Conservation (phyloP, 208 protist species). For the Trypanosoma theileri region DNA sequence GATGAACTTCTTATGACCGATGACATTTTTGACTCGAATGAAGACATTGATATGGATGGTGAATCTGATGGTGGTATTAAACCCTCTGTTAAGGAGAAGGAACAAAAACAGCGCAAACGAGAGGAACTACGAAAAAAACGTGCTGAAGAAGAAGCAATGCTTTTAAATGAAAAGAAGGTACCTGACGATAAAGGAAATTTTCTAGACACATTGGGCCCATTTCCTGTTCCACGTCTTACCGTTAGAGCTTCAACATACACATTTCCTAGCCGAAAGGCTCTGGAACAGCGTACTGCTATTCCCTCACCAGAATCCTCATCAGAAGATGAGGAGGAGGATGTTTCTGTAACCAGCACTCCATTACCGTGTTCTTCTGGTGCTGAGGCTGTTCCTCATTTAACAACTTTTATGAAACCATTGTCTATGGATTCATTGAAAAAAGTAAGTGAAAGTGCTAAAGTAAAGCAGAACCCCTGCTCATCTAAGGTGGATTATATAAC, state of each 20-base stretch:
- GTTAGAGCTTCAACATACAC: constrained; percentile 64
- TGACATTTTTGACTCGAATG: constrained; percentile 75
- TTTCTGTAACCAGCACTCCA: constrained; percentile 29
- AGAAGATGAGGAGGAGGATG: constrained; percentile 43
- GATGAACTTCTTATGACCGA: constrained; percentile 78
- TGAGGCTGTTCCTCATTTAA: constrained; percentile 77
- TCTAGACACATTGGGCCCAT: constrained; percentile 74
- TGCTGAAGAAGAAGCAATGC: constrained; percentile 81
- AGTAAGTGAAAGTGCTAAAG: constrained; percentile 87
- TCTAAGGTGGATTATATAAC: constrained; percentile 79
- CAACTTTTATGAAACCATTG: constrained; percentile 76
- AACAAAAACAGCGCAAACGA: constrained; percentile 65
- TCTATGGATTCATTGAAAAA: constrained; percentile 91
- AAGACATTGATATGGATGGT: constrained; percentile 60
- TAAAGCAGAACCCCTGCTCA: constrained; percentile 74
- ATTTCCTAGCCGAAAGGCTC: constrained; percentile 80
- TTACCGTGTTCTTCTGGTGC: constrained; percentile 42
- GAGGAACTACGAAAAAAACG: constrained; percentile 78
- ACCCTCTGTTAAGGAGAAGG: constrained; percentile 50
- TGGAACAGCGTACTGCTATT: constrained; percentile 77
- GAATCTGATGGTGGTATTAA: constrained; percentile 57
- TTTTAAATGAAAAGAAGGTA: constrained; percentile 86
- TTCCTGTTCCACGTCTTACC: constrained; percentile 71
- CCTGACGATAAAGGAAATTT: constrained; percentile 78
- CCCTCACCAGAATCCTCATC: constrained; percentile 63